These are phyloP conservation scores for Phytophthora citrophthora DNA, from an alignment of 352 stramenopile genomes.

Conservation along the genomic window DNA sequence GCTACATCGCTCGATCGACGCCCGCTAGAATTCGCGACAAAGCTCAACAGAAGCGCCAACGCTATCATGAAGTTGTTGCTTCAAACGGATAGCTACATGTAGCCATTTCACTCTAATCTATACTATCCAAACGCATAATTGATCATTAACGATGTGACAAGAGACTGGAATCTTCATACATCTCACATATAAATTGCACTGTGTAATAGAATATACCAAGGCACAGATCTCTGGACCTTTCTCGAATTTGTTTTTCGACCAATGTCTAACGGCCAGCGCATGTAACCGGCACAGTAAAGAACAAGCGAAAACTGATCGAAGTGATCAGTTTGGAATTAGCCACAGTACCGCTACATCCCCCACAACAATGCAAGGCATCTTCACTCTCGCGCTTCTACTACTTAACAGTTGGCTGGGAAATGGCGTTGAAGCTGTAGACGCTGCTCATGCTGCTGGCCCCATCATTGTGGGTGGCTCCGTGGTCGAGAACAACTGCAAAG, in stretches of 20 bases:
- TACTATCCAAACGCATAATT: conserved; percentile 3
- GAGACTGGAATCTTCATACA: not conserved
- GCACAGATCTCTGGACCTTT: conserved; percentile 11
- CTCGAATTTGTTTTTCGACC: conserved; percentile 21
- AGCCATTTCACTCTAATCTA: not conserved
- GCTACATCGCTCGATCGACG: not conserved
- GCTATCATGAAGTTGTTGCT: conserved; percentile 18
- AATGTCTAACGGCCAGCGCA: conserved; percentile 32
- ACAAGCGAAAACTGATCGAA: no score
- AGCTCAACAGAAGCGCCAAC: not conserved
- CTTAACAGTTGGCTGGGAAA: conserved; percentile 37
- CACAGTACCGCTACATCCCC: not conserved
- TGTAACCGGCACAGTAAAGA: conserved; percentile 1
- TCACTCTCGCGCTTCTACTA: conserved; percentile 47
- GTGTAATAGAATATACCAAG: conserved; percentile 1
- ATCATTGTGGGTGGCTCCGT: conserved; percentile 26
- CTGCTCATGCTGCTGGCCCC: conserved; percentile 16
- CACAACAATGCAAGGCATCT: conserved; percentile 46
- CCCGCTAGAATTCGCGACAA: not conserved
- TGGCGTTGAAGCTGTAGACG: conserved; percentile 9
- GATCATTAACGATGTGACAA: not conserved
- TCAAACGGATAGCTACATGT: conserved; percentile 24
- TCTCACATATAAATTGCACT: not conserved
- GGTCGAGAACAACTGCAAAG: conserved; percentile 24
- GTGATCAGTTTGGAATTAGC: conserved; percentile 27